These are phyloP conservation scores for Calonectria ilicicola DNA, from an alignment of 2,329 filamentous ascomycete species.

Conservation along the genomic window DNA sequence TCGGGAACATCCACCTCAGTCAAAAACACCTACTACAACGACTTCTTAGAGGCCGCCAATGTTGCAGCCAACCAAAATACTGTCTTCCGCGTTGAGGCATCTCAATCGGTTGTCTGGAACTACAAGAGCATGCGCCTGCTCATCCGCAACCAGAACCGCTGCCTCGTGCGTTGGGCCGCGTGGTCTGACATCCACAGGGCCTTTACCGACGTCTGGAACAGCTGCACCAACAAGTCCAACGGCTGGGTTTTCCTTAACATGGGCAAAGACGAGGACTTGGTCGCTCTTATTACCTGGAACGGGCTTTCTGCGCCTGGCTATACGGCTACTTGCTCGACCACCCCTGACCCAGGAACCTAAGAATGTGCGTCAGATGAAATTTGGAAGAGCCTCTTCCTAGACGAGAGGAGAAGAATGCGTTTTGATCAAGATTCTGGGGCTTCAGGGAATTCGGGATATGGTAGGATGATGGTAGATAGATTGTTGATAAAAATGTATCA, in stretches of 20 bases:
- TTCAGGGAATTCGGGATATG: too few species aligned
- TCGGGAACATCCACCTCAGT: background rate
- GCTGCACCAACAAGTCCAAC: background rate
- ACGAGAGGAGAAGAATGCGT: too few species aligned
- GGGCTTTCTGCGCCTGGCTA: background rate
- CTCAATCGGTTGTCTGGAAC: background rate
- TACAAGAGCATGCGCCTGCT: background rate
- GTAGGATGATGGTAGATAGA: too few species aligned
- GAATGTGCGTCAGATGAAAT: background rate
- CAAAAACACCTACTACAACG: background rate
- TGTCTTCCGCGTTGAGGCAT: background rate
- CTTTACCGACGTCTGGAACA: background rate
- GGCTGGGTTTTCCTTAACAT: background rate
- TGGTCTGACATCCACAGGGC: background rate
- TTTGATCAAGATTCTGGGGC: too few species aligned
- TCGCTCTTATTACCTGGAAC: background rate
- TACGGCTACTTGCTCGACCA: background rate
- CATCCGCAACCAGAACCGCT: background rate
- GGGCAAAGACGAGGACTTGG: background rate
- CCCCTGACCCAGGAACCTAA: background rate
- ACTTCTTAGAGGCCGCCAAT: background rate
- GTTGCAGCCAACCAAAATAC: background rate
- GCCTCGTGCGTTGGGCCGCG: background rate
- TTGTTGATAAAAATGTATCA: too few species aligned
- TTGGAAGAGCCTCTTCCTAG: too few species aligned